Evolutionary conservation across 192 early-diverging fungal genomes (phyloP), one percentile per base, ranked within the genome.

Genomic region (Coemansia sp.): DNA sequence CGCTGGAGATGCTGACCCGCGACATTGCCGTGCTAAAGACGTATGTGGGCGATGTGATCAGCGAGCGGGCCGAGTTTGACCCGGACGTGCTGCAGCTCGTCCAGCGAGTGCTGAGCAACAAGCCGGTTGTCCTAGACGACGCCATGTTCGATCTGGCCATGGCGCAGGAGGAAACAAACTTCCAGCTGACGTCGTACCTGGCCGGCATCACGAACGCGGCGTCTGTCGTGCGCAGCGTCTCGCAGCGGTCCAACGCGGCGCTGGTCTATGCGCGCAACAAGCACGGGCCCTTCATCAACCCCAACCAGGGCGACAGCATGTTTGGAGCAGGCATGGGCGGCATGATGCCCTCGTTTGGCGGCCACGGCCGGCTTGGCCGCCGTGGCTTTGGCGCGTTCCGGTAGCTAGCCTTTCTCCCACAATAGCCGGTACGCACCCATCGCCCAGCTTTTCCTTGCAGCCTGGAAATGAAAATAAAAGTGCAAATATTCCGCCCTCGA

Each of bases 111-210:
- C 69, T 73, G 17, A 60, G 63, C 42, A 73, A 66, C 38, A 32
- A 35, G 38, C 59, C 69, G 10, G 69, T 66, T 3, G 51, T 73
- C 23, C 54, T 43, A 19, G 47, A 47, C 30, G 69, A 73, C 42
- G 53, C 40, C 26, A n/a, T 54, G 33, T 73, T 73, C 38, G 54
- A 62, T 8, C 44, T 62, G 57, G 69, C 69, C 1, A 54, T 54
- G 58, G 37, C 45, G 32, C 69, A 73, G 35, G 69, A 73, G 51
- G 63, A 65, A 36, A 73, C 69, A 13, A 66, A 73, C 51, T 73
- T 30, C 58, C 57, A 66, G 28, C 31, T 73, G 49, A 38, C 47
- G 5, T 14, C 51, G 38, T 66, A 73, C 17, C 28, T 73, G 45
- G 39, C 54, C 8, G 39, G 23, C 17, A 42, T 65, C 17, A 73